phyloP scores from a whole-genome alignment of 2,329 filamentous ascomycete genomes.

The Chaetomium olivaceum region DNA sequence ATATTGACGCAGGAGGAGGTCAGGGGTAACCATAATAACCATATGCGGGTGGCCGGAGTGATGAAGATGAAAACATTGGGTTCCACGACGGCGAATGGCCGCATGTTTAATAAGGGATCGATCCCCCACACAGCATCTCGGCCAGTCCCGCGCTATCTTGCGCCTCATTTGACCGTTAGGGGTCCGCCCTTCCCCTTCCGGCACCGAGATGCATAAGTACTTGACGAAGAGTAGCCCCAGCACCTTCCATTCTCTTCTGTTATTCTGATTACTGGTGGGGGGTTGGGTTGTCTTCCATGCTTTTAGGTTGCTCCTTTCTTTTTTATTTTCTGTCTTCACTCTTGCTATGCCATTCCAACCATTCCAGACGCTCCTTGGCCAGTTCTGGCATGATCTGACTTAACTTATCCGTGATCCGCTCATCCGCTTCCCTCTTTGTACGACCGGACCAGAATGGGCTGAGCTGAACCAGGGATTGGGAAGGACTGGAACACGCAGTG shows the following conservation, averaged over 20 bases:
- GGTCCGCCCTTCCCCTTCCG: slow-evolving; percentile 17
- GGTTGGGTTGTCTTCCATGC: not conserved
- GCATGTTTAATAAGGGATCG: not conserved
- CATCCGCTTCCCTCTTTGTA: slow-evolving; percentile 1
- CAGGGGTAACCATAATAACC: not conserved
- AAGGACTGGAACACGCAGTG: not conserved
- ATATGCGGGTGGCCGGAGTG: not conserved
- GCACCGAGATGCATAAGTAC: slow-evolving; percentile 17
- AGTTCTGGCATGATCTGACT: not conserved
- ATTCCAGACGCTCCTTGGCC: not conserved
- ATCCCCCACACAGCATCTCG: slow-evolving; percentile 1
- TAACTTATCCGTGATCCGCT: not conserved
- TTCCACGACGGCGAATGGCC: not conserved
- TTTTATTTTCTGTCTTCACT: not conserved
- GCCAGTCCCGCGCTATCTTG: slow-evolving; percentile 1
- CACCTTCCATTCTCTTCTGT: not conserved
- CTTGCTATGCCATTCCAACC: not conserved
- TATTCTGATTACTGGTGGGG: not conserved
- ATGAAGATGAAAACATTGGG: not conserved
- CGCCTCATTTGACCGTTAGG: slow-evolving; percentile 4
- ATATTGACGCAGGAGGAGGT: not conserved
- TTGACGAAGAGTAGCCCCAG: not conserved
- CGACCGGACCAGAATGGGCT: not conserved
- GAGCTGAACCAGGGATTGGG: not conserved
- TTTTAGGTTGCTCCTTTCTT: not conserved